These are phyloP conservation scores for Claviceps cyperi DNA, from an alignment of 2,329 filamentous ascomycete species.

Conservation along the genomic window DNA sequence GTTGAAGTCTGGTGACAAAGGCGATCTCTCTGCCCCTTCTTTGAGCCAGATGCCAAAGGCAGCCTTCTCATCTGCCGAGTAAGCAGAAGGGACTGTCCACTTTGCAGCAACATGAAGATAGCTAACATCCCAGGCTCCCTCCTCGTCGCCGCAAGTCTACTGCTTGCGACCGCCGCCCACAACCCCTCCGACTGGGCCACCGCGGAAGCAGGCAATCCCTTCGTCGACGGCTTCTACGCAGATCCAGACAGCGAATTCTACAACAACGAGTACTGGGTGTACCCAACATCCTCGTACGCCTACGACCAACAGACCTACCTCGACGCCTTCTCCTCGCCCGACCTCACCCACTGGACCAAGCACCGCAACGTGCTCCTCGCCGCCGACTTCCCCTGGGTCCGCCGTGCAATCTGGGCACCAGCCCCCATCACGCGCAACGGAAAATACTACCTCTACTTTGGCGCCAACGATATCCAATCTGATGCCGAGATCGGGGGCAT, in stretches of 20 bases:
- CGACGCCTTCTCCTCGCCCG: slow-evolving; percentile 34
- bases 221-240: slow-evolving; percentile 35
- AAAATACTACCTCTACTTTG: slow-evolving; percentile 36
- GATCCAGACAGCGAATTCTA: slow-evolving; percentile 35
- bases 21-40: no score
- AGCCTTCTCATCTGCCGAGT: no score
- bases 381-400: slow-evolving; percentile 24
- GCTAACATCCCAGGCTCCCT: neutral
- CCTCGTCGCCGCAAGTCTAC: neutral
- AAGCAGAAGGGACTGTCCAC: no score
- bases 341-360: slow-evolving; percentile 34
- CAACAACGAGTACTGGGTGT: slow-evolving; percentile 31
- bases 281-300: slow-evolving; percentile 28
- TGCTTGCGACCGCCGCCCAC: neutral
- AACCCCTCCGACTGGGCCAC: slow-evolving; percentile 22
- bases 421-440: slow-evolving; percentile 27
- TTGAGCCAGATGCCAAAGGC: no score
- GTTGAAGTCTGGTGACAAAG: no score
- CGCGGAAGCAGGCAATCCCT: slow-evolving; percentile 30
- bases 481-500: slow-evolving; percentile 24
- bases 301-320: slow-evolving; percentile 34
- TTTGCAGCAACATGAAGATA: neutral
- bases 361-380: slow-evolving; percentile 26
- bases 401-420: slow-evolving; percentile 32
- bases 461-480: slow-evolving; percentile 30